Percentiles rank a stretch among this genome's conserved stretches.
These are phyloP conservation scores for Gomphus bonarii DNA, from an alignment of 1,284 basidiomycete species.

Conservation along the genomic window DNA sequence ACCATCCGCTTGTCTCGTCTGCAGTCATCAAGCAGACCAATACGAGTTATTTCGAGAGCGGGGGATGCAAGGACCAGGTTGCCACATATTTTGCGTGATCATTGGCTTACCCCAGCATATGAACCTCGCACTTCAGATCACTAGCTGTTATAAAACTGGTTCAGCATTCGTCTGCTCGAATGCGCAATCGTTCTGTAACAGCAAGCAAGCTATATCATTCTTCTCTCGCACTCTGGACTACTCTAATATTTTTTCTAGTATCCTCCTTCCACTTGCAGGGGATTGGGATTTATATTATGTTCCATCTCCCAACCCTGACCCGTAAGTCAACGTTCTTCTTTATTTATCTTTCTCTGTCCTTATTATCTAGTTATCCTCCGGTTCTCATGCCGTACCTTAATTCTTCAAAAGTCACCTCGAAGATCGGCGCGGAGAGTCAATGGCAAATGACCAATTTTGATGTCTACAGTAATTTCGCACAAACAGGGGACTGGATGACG, in stretches of 20 bases:
- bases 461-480: conserved; percentile 46
- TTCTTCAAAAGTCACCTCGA: conserved; percentile 20
- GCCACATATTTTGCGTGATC: conserved; percentile 1
- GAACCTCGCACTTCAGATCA: conserved; percentile 28
- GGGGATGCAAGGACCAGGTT: conserved; percentile 41
- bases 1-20: conserved; percentile 38
- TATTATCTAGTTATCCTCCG: conserved; percentile 35
- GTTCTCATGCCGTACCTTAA: conserved; percentile 33
- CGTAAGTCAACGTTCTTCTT: conserved; percentile 19
- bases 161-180: conserved; percentile 37
- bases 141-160: conserved; percentile 36
- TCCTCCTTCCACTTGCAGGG: conserved; percentile 40
- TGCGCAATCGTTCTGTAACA: conserved; percentile 48
- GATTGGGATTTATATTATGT: conserved; percentile 44
- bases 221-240: neutral
- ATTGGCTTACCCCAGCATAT: neutral
- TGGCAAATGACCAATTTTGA: conserved; percentile 36
- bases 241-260: conserved; percentile 12
- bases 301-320: conserved; percentile 34
- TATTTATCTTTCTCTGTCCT: too few relatives aligned
- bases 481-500: conserved; percentile 56
- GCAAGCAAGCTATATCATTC: conserved; percentile 15
- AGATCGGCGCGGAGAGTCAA: conserved; percentile 39
- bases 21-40: conserved; percentile 32
- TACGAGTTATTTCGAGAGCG: conserved; percentile 31